Evolutionary conservation across 2,329 filamentous ascomycete species (phyloP).

Genomic region (Mycosphaerella sp.): DNA sequence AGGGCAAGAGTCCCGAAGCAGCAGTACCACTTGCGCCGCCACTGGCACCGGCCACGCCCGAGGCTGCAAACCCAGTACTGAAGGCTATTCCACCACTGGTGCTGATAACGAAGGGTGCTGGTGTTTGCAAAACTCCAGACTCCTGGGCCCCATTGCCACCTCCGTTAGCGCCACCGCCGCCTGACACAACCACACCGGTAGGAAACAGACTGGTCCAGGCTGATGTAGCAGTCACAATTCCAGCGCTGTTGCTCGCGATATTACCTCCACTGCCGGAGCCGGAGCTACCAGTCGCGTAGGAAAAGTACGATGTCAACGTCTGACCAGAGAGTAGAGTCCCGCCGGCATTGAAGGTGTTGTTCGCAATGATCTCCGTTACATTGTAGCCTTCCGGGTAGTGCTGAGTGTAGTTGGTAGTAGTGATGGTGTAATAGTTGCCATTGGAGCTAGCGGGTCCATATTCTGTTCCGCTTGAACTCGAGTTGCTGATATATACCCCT

Average conservation of each 20-base stretch:
- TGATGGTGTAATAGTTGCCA: conserved; percentile 20
- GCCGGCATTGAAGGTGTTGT: conserved; percentile 21
- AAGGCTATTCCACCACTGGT: conserved; percentile 21
- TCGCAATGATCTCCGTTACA: conserved; percentile 23
- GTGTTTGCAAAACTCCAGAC: conserved; percentile 16
- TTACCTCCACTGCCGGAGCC: conserved; percentile 20
- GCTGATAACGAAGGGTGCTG: conserved; percentile 17
- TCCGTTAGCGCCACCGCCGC: conserved; percentile 12
- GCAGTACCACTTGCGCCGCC: conserved; percentile 16
- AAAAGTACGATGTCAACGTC: conserved; percentile 24
- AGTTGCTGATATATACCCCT: conserved; percentile 17
- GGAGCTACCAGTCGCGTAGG: conserved; percentile 23
- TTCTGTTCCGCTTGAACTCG: conserved; percentile 13
- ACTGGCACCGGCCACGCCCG: conserved; percentile 17
- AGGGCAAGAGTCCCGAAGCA: conserved; percentile 11
- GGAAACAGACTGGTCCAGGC: conserved; percentile 18
- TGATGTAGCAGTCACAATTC: conserved; percentile 21
- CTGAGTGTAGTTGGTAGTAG: conserved; percentile 16
- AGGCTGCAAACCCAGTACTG: conserved; percentile 22
- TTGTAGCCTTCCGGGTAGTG: conserved; percentile 21
- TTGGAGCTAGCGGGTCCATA: conserved; percentile 12
- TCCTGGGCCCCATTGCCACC: conserved; percentile 12
- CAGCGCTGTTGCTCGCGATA: conserved; percentile 15
- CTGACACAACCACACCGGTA: conserved; percentile 19
- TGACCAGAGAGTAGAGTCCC: conserved; percentile 24